Percentiles rank a stretch among this genome's conserved stretches.
Conservation (phyloP, 345 rosid species). For the Adansonia digitata region DNA sequence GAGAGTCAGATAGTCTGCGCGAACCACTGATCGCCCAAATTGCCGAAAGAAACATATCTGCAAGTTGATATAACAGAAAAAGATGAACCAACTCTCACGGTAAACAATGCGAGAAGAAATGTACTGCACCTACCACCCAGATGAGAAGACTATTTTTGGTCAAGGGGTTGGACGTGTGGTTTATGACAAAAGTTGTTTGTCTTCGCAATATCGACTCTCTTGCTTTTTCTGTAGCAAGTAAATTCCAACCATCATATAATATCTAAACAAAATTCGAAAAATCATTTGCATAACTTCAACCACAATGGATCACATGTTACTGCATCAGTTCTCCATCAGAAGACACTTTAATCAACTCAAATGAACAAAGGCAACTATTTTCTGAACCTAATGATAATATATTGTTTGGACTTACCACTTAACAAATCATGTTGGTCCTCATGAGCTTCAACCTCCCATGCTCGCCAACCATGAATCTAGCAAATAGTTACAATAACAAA, state of each 20-base stretch:
- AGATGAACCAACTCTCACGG: neutral
- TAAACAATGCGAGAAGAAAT: slow-evolving; percentile 8
- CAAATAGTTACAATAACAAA: slow-evolving; percentile 19
- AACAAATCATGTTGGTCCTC: slow-evolving; percentile 51
- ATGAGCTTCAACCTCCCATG: slow-evolving; percentile 85
- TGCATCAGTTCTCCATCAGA: neutral
- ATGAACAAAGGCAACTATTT: neutral
- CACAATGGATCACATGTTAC: neutral
- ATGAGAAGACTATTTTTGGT: slow-evolving; percentile 54
- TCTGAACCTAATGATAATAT: neutral
- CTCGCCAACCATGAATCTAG: slow-evolving; percentile 91
- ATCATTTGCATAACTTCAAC: neutral
- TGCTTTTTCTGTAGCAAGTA: slow-evolving; percentile 42
- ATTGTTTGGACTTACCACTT: slow-evolving; percentile 46
- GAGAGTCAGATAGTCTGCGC: slow-evolving; percentile 78
- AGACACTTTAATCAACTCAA: slow-evolving; percentile 4
- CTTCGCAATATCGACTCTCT: slow-evolving; percentile 51
- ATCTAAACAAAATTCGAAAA: neutral
- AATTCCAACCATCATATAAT: neutral
- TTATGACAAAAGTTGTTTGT: slow-evolving; percentile 76
- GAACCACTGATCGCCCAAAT: slow-evolving; percentile 79
- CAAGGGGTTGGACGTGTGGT: slow-evolving; percentile 54
- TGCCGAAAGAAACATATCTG: slow-evolving; percentile 93
- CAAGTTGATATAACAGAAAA: slow-evolving; percentile 15
- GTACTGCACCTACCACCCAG: slow-evolving; percentile 65